Evolutionary conservation across 345 rosid species (phyloP).

Genomic region (Eucalyptus rudis): DNA sequence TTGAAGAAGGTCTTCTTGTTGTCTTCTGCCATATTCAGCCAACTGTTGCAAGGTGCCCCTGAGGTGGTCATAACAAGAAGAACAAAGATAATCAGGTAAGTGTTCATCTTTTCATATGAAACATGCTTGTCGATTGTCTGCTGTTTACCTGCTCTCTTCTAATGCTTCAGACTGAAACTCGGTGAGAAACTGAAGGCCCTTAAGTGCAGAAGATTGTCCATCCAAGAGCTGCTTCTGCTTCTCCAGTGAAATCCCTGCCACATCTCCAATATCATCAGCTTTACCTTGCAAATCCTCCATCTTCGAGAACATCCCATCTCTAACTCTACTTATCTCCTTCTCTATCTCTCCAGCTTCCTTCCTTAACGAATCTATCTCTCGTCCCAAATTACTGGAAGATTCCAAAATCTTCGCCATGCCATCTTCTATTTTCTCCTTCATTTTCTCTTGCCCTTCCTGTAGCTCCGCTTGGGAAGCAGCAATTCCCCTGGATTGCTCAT

Average conservation of each 20-base stretch:
- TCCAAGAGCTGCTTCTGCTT: conserved; percentile 57
- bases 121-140: background rate
- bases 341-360: conserved; percentile 45
- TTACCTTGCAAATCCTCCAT: conserved; percentile 43
- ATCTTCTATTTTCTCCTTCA: conserved; percentile 42
- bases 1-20: conserved; percentile 60
- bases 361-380: conserved; percentile 34
- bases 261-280: conserved; percentile 49
- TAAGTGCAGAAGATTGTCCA: conserved; percentile 57
- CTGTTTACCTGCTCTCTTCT: conserved; percentile 54
- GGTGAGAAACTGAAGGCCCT: conserved; percentile 50
- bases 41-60: conserved; percentile 46
- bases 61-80: background rate
- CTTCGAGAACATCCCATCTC: conserved; percentile 29
- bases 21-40: conserved; percentile 47
- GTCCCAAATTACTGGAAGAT: conserved; percentile 29
- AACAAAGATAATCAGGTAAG: background rate
- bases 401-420: conserved; percentile 49
- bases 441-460: conserved; percentile 39
- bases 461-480: conserved; percentile 43
- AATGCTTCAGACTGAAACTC: conserved; percentile 65
- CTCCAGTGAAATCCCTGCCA: conserved; percentile 48
- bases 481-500: conserved; percentile 43
- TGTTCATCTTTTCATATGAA: background rate
- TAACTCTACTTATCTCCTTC: conserved; percentile 40